Base-by-base conservation (phyloP, 805 yeast genomes). In the Cephaloascus fragrans region DNA sequence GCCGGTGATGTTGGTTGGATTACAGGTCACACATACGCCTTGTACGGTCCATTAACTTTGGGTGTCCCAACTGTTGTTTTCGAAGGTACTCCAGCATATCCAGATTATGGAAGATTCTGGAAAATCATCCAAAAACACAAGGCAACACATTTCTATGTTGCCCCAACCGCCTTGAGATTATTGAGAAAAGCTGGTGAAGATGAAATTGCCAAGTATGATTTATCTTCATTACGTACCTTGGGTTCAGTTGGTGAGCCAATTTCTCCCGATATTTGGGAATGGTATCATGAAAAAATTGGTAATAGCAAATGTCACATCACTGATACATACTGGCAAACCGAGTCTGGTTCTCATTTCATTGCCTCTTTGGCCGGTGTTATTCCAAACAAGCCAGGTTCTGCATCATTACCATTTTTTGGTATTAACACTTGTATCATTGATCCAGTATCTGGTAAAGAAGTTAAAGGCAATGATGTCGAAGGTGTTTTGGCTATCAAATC, bases 1-100 rank as follows among this genome's bases (percentile, higher is more conserved):
- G 97, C 97, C 32, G 97, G 97, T 56, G 97, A 93, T 59, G 87
- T 93, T 41, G 97, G 98, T 57, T 93, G 98, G 97, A 93, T 93
- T 59, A 93, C 98, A 15, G 97, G 97, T 50, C 98, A 93, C 63
- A 84, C 97, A 8, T 93, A 90, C 57, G 95, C 87, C 34, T 75
- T 90, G 36, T 93, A 93, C 56, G 97, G 97, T 43, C 98, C 98
- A 33, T 75, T 93, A 49, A 65, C 79, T 52, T 42, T 80, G 26
- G 98, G 97, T 62, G 85, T 89, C 39, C 81, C 97, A 36, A 80
- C 96, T 8, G 83, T 93, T 39, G 85, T 90, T 41, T 93, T 93
- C 58, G 97, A 93, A 70, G 93, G 96, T 43, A 93, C 98, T 16
- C 97, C 98, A 31, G 96, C 96, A 29, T 87, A 88, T 64, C 98